Evolutionary conservation across 768 basidiomycete genomes (phyloP).

Genomic region (Phylloporus arenicola): DNA sequence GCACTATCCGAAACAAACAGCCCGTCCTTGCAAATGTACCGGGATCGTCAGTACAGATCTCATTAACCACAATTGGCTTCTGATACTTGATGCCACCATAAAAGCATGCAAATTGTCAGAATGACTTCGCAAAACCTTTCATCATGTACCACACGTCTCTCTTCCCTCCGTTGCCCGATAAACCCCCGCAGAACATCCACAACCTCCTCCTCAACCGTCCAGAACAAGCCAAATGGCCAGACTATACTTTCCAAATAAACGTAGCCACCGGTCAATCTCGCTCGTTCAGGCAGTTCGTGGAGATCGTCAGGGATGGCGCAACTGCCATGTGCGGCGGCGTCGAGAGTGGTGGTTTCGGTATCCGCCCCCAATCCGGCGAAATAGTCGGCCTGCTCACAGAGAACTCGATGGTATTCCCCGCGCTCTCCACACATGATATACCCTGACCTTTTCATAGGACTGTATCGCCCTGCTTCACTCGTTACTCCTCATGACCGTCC

Average conservation of each 20-base stretch:
- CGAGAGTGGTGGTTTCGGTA: slow-evolving; percentile 50
- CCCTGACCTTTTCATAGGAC: slow-evolving; percentile 36
- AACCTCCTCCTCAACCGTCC: slow-evolving; percentile 50
- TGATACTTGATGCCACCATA: background rate
- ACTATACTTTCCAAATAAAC: slow-evolving; percentile 55
- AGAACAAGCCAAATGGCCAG: slow-evolving; percentile 50
- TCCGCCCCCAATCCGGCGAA: slow-evolving; percentile 42
- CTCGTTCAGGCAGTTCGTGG: slow-evolving; percentile 45
- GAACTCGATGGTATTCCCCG: slow-evolving; percentile 52
- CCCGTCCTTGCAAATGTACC: too few relatives aligned
- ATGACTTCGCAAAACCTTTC: background rate
- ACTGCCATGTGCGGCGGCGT: slow-evolving; percentile 50
- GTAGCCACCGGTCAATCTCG: slow-evolving; percentile 43
- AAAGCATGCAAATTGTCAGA: background rate
- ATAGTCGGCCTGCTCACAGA: slow-evolving; percentile 69
- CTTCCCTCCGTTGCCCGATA: slow-evolving; percentile 46
- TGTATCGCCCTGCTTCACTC: slow-evolving; percentile 47
- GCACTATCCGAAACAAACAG: background rate
- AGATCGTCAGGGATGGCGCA: slow-evolving; percentile 48
- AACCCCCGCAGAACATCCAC: slow-evolving; percentile 51
- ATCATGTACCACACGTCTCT: slow-evolving; percentile 54
- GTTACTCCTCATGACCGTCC: slow-evolving; percentile 31
- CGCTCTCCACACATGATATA: background rate
- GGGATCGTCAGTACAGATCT: background rate
- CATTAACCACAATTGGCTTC: background rate